Percentiles rank a stretch among this genome's conserved stretches.
Evolutionary conservation across 2,329 filamentous ascomycete genomes (phyloP).

Genomic region (Lecanicillium sp.): DNA sequence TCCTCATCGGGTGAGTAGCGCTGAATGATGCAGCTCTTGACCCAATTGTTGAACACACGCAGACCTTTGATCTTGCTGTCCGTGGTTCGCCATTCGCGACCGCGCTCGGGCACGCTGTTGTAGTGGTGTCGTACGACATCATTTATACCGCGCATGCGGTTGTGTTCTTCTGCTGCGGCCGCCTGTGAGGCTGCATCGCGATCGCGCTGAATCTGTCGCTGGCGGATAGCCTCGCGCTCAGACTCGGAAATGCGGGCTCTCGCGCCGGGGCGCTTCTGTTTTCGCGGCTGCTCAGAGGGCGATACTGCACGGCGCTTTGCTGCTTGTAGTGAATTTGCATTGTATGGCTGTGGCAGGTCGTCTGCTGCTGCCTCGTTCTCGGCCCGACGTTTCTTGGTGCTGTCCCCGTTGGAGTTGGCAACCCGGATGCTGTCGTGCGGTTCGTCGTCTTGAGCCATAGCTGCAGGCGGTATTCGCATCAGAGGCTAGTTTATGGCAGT

Average conservation of each 20-base stretch:
- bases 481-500: no score
- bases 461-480: constrained; percentile 7
- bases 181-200: constrained; percentile 29
- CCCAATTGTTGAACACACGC: constrained; percentile 95
- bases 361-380: constrained; percentile 27
- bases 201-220: constrained; percentile 51
- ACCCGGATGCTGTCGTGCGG: constrained; percentile 24
- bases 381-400: constrained; percentile 20
- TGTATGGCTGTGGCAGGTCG: constrained; percentile 50
- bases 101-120: constrained; percentile 88
- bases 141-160: constrained; percentile 49
- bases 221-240: constrained; percentile 59
- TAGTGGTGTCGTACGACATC: constrained; percentile 92
- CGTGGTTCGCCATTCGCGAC: constrained; percentile 88
- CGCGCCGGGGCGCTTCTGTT: constrained; percentile 60
- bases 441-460: constrained; percentile 10
- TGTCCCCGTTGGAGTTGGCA: constrained; percentile 21
- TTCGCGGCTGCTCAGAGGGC: constrained; percentile 49
- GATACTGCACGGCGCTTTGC: constrained; percentile 51
- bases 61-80: constrained; percentile 93
- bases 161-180: constrained; percentile 27
- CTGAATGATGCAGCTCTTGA: constrained; percentile 95
- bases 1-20: constrained; percentile 85
- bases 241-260: constrained; percentile 58
- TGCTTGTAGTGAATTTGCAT: constrained; percentile 48